Conservation (phyloP, 129 eudicot species). For the Chrysanthemum makinoi region DNA sequence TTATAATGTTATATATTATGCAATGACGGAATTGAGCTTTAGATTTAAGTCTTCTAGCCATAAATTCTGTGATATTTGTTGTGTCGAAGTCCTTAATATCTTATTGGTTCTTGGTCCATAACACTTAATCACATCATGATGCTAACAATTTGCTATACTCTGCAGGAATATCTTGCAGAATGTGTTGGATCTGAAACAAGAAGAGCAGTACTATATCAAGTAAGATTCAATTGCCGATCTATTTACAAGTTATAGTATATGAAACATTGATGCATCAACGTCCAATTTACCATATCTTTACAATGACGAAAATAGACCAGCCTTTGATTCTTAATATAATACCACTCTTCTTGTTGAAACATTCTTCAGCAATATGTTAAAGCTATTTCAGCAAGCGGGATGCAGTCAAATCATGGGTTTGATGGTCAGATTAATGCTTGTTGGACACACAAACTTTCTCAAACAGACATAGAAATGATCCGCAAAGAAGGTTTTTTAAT, state of each 20-base stretch:
- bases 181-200: constrained; percentile 60
- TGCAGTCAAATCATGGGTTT: constrained; percentile 87
- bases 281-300: background rate
- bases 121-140: background rate
- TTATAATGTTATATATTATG: too few species aligned
- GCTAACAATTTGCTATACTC: constrained; percentile 9
- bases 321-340: too few species aligned
- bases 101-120: too few species aligned
- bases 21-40: too few species aligned
- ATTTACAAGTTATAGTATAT: constrained; percentile 7
- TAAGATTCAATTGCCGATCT: constrained; percentile 36
- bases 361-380: constrained; percentile 79
- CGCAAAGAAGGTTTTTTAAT: constrained; percentile 60
- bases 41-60: too few species aligned
- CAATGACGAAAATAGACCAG: background rate
- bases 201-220: constrained; percentile 74
- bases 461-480: constrained; percentile 60
- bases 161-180: constrained; percentile 93
- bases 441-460: constrained; percentile 83
- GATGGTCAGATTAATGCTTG: constrained; percentile 96
- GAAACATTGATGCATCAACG: background rate
- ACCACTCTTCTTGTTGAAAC: constrained; percentile 7
- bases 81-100: too few species aligned
- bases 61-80: too few species aligned
- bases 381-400: constrained; percentile 83